Conservation (phyloP, 1,139 yeast species). For the Blastobotrys niveus region DNA sequence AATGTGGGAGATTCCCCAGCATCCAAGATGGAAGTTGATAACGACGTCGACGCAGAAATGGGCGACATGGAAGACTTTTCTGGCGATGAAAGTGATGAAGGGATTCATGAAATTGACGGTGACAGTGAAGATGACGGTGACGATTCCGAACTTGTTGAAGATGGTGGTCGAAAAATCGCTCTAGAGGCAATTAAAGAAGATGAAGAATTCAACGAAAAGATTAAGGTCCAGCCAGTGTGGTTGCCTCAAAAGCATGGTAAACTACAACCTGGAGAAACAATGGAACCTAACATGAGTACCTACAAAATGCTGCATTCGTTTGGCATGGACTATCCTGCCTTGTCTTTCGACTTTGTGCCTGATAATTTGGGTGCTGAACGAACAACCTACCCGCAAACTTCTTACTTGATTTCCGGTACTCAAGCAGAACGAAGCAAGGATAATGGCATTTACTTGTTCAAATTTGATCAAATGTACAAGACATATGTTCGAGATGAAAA, state of each 20-base stretch:
- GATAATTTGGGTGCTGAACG: slow-evolving; percentile 85
- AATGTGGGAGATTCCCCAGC: slow-evolving; percentile 28
- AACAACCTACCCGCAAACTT: slow-evolving; percentile 81
- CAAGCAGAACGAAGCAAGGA: slow-evolving; percentile 87
- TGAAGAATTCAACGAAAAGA: slow-evolving; percentile 36
- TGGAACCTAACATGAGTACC: slow-evolving; percentile 94
- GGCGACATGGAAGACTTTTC: slow-evolving; percentile 95
- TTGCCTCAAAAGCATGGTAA: slow-evolving; percentile 86
- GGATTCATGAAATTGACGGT: slow-evolving; percentile 39
- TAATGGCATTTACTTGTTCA: slow-evolving; percentile 80
- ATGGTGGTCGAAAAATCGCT: slow-evolving; percentile 30
- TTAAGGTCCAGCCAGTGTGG: slow-evolving; percentile 42
- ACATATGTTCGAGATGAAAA: slow-evolving; percentile 77
- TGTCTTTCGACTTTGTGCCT: slow-evolving; percentile 83
- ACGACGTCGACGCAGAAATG: slow-evolving; percentile 43
- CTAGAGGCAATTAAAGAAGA: slow-evolving; percentile 40
- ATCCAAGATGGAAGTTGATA: slow-evolving; percentile 34
- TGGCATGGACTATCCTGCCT: slow-evolving; percentile 94
- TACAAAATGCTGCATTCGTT: slow-evolving; percentile 95
- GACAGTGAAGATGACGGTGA: slow-evolving; percentile 54
- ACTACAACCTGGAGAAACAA: slow-evolving; percentile 88
- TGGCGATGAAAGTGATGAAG: slow-evolving; percentile 91
- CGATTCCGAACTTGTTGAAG: slow-evolving; percentile 34
- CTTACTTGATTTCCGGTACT: slow-evolving; percentile 85
- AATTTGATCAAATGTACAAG: slow-evolving; percentile 73